These are phyloP conservation scores for Apiospora hydei DNA, from an alignment of 2,329 filamentous ascomycete species.

Conservation along the genomic window DNA sequence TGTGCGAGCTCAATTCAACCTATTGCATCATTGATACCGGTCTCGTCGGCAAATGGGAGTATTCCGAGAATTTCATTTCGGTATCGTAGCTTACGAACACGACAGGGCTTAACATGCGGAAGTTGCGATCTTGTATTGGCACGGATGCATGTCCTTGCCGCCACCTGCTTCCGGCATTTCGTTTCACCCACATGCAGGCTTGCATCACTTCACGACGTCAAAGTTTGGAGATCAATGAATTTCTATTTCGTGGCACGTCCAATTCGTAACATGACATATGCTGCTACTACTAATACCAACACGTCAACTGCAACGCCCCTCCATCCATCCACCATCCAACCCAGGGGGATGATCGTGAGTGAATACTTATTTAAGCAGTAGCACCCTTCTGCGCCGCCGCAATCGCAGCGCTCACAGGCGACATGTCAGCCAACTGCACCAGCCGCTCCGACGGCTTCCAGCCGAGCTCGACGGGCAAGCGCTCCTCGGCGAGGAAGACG, in stretches of 20 bases:
- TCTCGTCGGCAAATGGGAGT: not conserved
- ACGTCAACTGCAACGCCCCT: not conserved
- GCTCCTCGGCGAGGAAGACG: slow-evolving; percentile 17
- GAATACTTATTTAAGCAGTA: not conserved
- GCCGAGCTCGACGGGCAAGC: slow-evolving; percentile 21
- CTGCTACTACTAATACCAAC: not conserved
- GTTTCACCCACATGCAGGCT: not conserved
- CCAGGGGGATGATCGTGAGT: not conserved
- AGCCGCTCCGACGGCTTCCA: slow-evolving; percentile 14
- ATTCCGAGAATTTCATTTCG: not conserved
- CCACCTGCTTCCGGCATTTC: not conserved
- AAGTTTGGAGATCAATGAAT: not conserved
- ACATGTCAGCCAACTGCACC: slow-evolving; percentile 13
- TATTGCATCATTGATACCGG: not conserved
- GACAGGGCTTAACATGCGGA: not conserved
- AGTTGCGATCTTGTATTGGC: not conserved
- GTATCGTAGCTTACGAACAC: not conserved
- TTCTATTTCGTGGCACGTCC: not conserved
- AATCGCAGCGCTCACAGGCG: slow-evolving; percentile 16
- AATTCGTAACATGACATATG: not conserved
- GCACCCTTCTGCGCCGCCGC: slow-evolving; percentile 11
- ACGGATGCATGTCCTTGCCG: not conserved
- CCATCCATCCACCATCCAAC: not conserved
- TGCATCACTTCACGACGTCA: not conserved
- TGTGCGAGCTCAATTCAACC: too few species aligned